Evolutionary conservation across 116 monocot species (phyloP).

Genomic region (Papilionanthe hybrid): DNA sequence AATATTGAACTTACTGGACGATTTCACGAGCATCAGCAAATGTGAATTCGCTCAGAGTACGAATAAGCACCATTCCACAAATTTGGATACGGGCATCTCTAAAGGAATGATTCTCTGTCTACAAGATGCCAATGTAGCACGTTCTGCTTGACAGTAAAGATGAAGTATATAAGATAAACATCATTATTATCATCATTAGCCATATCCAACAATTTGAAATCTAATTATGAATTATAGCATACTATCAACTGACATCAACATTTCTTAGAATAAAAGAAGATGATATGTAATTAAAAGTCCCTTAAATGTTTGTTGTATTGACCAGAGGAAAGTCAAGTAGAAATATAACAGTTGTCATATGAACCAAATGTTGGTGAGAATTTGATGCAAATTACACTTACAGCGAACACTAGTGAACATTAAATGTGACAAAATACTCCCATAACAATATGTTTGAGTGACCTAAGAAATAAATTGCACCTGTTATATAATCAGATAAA

Average conservation of each 20-base stretch:
- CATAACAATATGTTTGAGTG: too few relatives aligned
- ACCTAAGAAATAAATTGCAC: too few relatives aligned
- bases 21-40: slow-evolving; percentile 73
- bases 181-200: neutral
- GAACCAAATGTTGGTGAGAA: too few relatives aligned
- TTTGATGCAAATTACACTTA: too few relatives aligned
- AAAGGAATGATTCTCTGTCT: slow-evolving; percentile 79
- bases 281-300: neutral
- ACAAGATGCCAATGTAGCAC: slow-evolving; percentile 98
- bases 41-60: slow-evolving; percentile 71
- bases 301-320: neutral
- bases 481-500: too few relatives aligned
- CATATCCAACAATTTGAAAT: neutral
- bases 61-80: slow-evolving; percentile 89
- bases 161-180: neutral
- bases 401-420: too few relatives aligned
- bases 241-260: neutral
- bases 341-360: neutral
- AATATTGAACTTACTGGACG: slow-evolving; percentile 57
- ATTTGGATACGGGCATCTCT: slow-evolving; percentile 89
- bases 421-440: too few relatives aligned
- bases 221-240: neutral
- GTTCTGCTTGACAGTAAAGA: slow-evolving; percentile 47
- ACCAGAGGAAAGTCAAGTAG: neutral
- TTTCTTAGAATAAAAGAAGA: neutral